Evolutionary conservation across 768 basidiomycete species (phyloP), one percentile per base, ranked within the genome.

Genomic region (Pholiota microspora): DNA sequence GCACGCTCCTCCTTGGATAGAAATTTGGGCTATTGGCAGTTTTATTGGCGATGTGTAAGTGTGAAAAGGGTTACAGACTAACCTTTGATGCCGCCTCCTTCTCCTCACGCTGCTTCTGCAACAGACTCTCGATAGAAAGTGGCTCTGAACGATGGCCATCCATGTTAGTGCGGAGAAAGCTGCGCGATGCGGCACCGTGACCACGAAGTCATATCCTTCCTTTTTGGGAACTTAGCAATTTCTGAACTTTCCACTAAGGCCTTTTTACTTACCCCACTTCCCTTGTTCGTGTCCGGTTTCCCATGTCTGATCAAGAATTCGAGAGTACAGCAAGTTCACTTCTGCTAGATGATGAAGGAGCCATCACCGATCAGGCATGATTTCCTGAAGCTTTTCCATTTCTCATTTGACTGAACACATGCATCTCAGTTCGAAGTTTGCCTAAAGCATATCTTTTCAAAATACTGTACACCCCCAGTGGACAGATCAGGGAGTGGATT

Each of bases 1-100:
- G 92, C 92, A 46, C 96, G 84, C 64, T 97, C 91, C 60, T 94
- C 92, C 71, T 92, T 98, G 2, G 91, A 84, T 12, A 98, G 77
- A 75, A 98, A 98, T 71, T 85, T 96, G 31, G 96, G 96, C 94
- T 98, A 13, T 36, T 6, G 6, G 35, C n/a, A 28, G n/a, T 34
- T 31, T n/a, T n/a, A n/a, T n/a, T n/a, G n/a, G n/a, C n/a, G n/a
- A n/a, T n/a, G n/a, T 53, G 21, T 16, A 50, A 23, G 13, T 21
- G 10, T 45, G 15, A 27, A 28, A 23, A 34, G 8, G 49, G 16
- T 7, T 10, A 44, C 24, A 32, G 25, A 67, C 69, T 27, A 54
- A 92, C 95, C 81, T 93, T 97, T 47, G 94, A 76, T 46, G 93
- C 90, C 1, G 89, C 90, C 56, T 97, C 94, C 64, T 88, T 93